Evolutionary conservation across 352 stramenopile genomes (phyloP), one percentile per base, ranked within the genome.

Genomic region (Globisporangium spiculum): DNA sequence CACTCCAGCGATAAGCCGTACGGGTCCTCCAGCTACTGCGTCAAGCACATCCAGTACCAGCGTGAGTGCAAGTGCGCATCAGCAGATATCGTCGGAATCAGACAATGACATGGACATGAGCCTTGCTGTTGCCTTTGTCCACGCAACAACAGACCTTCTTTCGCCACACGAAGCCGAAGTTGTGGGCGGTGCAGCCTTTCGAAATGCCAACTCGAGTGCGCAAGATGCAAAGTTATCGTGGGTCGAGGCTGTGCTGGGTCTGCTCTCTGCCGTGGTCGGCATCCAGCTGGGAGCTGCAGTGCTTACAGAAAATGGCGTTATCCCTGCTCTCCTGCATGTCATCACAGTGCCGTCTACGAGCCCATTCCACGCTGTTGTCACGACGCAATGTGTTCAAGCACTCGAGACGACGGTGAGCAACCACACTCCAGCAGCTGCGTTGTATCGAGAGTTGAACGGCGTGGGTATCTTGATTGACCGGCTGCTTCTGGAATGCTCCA

Each of bases 61-160:
- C 16, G 18, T 24, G 14, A 55, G 12, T 54, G 6, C 52, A 54
- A 27, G 54, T 16, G 24, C 7, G 24, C n/a, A 32, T 12, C 63
- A 68, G 14, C 63, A 48, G 48, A 38, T 34, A 5, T 32, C 60
- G 4, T 63, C 79, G 44, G 75, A 79, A 41, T 73, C 75, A 1
- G 86, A 94, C 65, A 84, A 72, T 46, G 89, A 96, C 67, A 95
- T 96, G 87, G 89, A 96, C 46, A 96, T 96, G 89, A 92, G 77
- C 24, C 63, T 96, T 8, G 89, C 89, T 20, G 85, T 96, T 38
- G 89, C 89, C 7, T 96, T 96, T 72, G 89, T 96, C 2, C 84
- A 95, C 44, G 89, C 88, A n/a, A 95, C 88, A 30, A 90, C 86
- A 1, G 85, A 93, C 71, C 75, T 86, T 22, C 26, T 92, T 24